Evolutionary conservation across 257 asterid genomes (phyloP), one percentile per base, ranked within the genome.

Genomic region (Solanum tacnaense): DNA sequence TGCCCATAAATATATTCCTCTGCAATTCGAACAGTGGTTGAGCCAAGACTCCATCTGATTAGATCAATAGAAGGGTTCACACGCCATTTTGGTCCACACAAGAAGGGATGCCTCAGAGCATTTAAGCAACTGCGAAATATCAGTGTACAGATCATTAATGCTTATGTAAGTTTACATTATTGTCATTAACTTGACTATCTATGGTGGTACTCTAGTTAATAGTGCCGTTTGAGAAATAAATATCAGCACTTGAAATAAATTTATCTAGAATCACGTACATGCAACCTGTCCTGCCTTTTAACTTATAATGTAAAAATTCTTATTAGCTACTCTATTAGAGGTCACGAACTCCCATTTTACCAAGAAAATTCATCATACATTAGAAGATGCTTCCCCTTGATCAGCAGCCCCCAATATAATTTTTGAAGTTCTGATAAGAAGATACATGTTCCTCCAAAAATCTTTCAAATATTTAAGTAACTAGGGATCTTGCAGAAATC

Each of bases 1-100:
- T 86, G 93, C 86, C 95, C 96, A 88, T 97, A 97, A 81, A 97
- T 97, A 87, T 97, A 97, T 90, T 97, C 98, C 95, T 97, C 99
- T 38, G 94, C 90, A 86, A 97, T 97, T 70, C 99, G 97, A 91
- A 96, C 97, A 52, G 94, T 94, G 92, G 97, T 95, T 87, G 99
- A 97, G 88, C 99, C 98, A 87, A 97, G 95, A 91, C 95, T 95
- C 98, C 98, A 97, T 91, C 96, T 94, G 91, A 97, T 94, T 94
- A 97, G 91, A 91, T 94, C 96, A 96, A 93, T 93, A 12, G 97
- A 94, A 38, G 93, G 96, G 88, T 94, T 95, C 49, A 96, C 96
- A 29, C 97, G 95, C 99, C 99, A 96, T 92, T 92, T 94, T 86
- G 99, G 99, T 91, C 99, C 99, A 90, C 99, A 97, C 86, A 97